These are phyloP conservation scores for Quercus suber DNA, from an alignment of 306 rosid genomes.

Conservation along the genomic window DNA sequence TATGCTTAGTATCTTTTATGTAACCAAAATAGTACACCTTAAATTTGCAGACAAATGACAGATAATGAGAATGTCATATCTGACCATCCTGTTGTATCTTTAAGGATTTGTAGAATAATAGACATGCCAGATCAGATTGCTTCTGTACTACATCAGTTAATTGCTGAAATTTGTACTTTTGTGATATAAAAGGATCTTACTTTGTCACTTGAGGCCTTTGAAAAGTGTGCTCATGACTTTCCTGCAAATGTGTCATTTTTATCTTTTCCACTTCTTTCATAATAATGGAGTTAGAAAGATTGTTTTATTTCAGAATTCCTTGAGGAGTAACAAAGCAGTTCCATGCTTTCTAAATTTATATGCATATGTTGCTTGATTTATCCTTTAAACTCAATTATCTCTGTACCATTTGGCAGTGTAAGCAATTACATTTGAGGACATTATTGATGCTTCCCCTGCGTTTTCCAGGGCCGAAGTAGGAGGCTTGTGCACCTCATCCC, in stretches of 20 bases:
- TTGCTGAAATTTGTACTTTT: conserved; percentile 19
- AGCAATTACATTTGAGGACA: conserved; percentile 41
- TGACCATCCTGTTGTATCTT: not conserved
- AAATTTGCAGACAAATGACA: conserved; percentile 9
- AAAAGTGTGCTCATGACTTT: conserved; percentile 10
- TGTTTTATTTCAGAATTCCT: conserved; percentile 10
- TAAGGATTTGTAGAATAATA: not conserved
- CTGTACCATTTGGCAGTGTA: conserved; percentile 37
- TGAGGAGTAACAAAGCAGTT: conserved; percentile 18
- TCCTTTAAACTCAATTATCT: conserved; percentile 26
- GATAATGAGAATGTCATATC: not conserved
- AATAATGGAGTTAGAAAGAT: conserved; percentile 16
- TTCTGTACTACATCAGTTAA: conserved; percentile 5
- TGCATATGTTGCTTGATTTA: conserved; percentile 13
- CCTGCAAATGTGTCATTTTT: not conserved
- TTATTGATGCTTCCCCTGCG: conserved; percentile 58
- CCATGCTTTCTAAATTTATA: conserved; percentile 27
- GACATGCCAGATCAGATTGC: not conserved
- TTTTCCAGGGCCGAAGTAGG: conserved; percentile 73
- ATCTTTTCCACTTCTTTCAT: conserved; percentile 19
- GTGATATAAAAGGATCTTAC: conserved; percentile 13
- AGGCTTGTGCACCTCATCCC: conserved; percentile 60
- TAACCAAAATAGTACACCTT: not conserved
- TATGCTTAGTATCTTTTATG: conserved; percentile 9
- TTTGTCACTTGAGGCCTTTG: conserved; percentile 13